Base-by-base conservation (phyloP, 202 grass and related monocot genomes). In the Schoenoplectus tabernaemontani region DNA sequence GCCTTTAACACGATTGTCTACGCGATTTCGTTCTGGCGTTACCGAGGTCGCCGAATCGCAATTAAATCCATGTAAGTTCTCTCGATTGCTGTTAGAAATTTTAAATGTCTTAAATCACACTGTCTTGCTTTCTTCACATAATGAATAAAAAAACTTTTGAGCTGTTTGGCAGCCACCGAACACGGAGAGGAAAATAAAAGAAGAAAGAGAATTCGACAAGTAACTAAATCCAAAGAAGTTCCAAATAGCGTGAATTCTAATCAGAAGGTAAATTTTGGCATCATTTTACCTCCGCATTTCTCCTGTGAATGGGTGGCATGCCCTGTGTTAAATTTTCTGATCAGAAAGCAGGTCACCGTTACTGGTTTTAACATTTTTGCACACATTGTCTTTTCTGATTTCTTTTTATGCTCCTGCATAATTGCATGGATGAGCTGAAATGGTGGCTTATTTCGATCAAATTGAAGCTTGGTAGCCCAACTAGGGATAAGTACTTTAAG, bases 131-230 rank as follows among this genome's bases (percentile, higher is more conserved):
- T 62, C 15, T 53, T 12, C 17, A 5, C 7, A n/a, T n/a, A 50
- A 73, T 73, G 44, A 73, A 73, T 3, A 5, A 33, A 62, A 30
- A 32, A 16, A 62, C 2, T 79, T 48, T 79, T 53, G 69, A 17
- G 28, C 34, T 76, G 39, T 62, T 63, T 57, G 3, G 65, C 33
- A 69, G 67, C 20, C 26, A 38, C 50, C 42, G 51, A 82, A 70
- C 61, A 16, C 19, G 51, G 41, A 69, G 70, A 17, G 9, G 82
- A 46, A 70, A 50, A 7, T 64, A 76, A 33, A 64, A 85, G 78
- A 48, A 88, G 28, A 61, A 88, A 85, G 82, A 88, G 78, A 47
- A 42, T 62, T 33, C 77, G 62, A 68, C 42, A 48, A 41, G 32
- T 6, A 6, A 57, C 48, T 17, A 59, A 70, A 61, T 66, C 64